Conservation (phyloP, 176 grass and related monocot genomes). For the Avena atlantica region DNA sequence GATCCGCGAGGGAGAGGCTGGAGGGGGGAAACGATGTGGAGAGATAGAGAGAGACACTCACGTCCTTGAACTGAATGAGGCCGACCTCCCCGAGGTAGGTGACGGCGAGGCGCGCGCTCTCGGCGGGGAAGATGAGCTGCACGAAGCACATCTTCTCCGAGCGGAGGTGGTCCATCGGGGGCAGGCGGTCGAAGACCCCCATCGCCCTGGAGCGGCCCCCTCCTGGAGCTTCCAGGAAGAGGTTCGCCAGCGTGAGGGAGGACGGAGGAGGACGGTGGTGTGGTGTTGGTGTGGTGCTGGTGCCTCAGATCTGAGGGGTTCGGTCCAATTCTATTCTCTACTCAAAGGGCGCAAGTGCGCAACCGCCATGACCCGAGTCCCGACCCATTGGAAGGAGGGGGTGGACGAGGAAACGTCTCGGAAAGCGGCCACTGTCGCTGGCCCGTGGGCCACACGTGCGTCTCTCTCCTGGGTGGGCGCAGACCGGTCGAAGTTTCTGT, state of each 20-base stretch:
- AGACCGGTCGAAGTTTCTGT: conserved; percentile 32
- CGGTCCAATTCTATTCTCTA: conserved; percentile 37
- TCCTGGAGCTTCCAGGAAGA: conserved; percentile 55
- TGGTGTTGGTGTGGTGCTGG: conserved; percentile 18
- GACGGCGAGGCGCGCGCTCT: conserved; percentile 82
- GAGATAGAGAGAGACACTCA: conserved; percentile 52
- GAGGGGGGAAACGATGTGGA: background rate
- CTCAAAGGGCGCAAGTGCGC: conserved; percentile 45
- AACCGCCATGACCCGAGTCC: conserved; percentile 48
- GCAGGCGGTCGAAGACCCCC: conserved; percentile 82
- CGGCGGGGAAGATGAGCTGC: conserved; percentile 96
- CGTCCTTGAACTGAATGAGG: conserved; percentile 98
- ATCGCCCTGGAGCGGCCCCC: conserved; percentile 48
- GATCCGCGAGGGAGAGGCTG: conserved; percentile 30
- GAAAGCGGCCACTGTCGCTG: conserved; percentile 44
- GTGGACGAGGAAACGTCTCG: conserved; percentile 44
- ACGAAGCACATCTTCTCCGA: conserved; percentile 99
- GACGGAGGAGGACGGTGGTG: background rate
- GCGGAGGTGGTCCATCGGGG: conserved; percentile 94
- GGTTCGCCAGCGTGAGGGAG: background rate
- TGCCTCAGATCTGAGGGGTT: conserved; percentile 60
- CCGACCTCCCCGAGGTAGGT: conserved; percentile 98
- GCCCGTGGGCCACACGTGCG: conserved; percentile 36
- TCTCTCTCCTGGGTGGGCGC: background rate
- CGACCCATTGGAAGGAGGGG: conserved; percentile 12